Conservation (phyloP, 1,284 basidiomycete genomes). For the Ganoderma resinaceum region DNA sequence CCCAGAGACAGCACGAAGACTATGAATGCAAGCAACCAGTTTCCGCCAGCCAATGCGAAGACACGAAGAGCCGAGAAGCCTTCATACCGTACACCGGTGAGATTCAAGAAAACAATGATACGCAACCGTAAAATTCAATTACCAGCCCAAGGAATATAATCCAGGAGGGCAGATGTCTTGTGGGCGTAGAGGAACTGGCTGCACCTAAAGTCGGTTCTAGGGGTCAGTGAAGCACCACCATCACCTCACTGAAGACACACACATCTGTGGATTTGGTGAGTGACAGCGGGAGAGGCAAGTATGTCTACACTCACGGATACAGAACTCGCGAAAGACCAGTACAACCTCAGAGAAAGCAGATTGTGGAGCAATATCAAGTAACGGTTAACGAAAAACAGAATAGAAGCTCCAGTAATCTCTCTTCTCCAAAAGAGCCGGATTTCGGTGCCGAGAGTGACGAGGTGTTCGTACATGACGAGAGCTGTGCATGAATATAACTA, state of each 20-base stretch:
- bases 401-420: slow-evolving; percentile 1
- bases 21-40: not conserved
- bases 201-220: not conserved
- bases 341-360: not conserved
- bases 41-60: slow-evolving; percentile 11
- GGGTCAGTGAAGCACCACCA: not conserved
- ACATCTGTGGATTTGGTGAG: not conserved
- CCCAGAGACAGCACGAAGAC: slow-evolving; percentile 7
- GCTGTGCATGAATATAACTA: not conserved
- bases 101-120: not conserved
- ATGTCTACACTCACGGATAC: not conserved
- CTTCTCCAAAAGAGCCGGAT: slow-evolving; percentile 6
- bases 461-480: slow-evolving; percentile 3
- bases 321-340: not conserved
- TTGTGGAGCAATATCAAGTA: not conserved
- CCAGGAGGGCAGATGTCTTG: not conserved
- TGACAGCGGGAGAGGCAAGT: not conserved
- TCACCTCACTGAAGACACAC: not conserved
- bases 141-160: slow-evolving; percentile 13
- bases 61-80: slow-evolving; percentile 21
- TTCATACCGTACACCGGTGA: too few species aligned
- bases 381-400: slow-evolving; percentile 3
- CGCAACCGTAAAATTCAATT: not conserved
- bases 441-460: slow-evolving; percentile 7
- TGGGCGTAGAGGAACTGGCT: not conserved